Percentiles rank a stretch among this genome's conserved stretches.
phyloP scores from a whole-genome alignment of 441 rosid species.

The Euphorbia corollata region DNA sequence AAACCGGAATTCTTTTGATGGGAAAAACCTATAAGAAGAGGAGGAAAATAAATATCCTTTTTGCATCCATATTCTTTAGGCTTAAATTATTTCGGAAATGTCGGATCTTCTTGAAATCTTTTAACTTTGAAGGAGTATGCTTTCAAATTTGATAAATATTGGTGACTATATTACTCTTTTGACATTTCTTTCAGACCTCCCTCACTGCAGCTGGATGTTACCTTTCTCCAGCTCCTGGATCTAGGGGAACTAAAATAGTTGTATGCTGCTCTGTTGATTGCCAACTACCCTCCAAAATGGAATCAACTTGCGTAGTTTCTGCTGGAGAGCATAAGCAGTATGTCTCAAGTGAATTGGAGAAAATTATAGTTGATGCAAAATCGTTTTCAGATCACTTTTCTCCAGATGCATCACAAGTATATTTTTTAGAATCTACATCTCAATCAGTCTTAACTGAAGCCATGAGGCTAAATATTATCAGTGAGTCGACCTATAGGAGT shows the following conservation, averaged over 20 bases:
- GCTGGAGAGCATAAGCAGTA: conserved; percentile 26
- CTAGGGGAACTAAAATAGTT: conserved; percentile 67
- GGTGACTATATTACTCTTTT: conserved; percentile 14
- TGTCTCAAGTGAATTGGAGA: conserved; percentile 29
- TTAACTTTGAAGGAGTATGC: neutral
- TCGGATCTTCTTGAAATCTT: neutral
- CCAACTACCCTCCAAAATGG: conserved; percentile 47
- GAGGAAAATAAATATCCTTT: neutral
- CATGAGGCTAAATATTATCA: conserved; percentile 47
- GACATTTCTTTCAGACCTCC: conserved; percentile 50
- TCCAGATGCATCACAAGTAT: conserved; percentile 36
- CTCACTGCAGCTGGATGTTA: conserved; percentile 92
- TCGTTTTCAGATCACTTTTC: conserved; percentile 27
- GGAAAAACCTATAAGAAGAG: neutral
- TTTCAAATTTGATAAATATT: neutral
- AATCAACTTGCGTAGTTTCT: conserved; percentile 27
- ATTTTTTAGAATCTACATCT: conserved; percentile 42
- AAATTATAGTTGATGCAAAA: conserved; percentile 43
- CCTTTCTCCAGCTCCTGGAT: conserved; percentile 81
- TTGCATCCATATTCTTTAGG: neutral
- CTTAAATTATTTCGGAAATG: conserved; percentile 2
- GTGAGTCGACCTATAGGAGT: conserved; percentile 51
- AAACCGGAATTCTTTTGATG: neutral
- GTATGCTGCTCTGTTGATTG: conserved; percentile 71
- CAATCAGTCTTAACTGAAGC: conserved; percentile 61